Percentiles rank a stretch among this genome's conserved stretches.
Evolutionary conservation across 1,284 basidiomycete genomes (phyloP).

Genomic region (Leccinum griseonigrum): DNA sequence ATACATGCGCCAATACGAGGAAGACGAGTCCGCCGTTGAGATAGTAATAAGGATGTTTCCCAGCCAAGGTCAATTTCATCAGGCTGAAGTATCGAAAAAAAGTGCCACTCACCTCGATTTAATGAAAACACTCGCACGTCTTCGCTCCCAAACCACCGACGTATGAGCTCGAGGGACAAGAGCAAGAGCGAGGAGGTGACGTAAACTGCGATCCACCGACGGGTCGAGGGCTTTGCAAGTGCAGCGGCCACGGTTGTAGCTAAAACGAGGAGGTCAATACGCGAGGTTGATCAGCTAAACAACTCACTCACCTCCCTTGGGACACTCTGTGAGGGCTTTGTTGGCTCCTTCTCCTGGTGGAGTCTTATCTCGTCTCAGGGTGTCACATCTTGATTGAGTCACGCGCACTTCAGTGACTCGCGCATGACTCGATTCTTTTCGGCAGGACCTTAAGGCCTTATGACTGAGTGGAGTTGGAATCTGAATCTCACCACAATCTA

Average conservation of each 20-base stretch:
- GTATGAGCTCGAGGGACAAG: conserved; percentile 41
- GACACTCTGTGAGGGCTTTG: too few relatives aligned
- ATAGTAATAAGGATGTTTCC: conserved; percentile 70
- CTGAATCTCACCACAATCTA: too few relatives aligned
- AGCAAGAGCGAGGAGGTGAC: conserved; percentile 42
- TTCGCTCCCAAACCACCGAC: conserved; percentile 28
- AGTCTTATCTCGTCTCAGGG: too few relatives aligned
- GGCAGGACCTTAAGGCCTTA: too few relatives aligned
- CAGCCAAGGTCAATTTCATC: conserved; percentile 24
- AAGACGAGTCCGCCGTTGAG: conserved; percentile 66
- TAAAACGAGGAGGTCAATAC: conserved; percentile 24
- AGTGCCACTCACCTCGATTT: conserved; percentile 54
- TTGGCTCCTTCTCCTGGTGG: too few relatives aligned
- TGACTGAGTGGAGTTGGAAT: too few relatives aligned
- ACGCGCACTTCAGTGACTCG: too few relatives aligned
- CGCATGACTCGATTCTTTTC: too few relatives aligned
- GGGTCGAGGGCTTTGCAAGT: conserved; percentile 45
- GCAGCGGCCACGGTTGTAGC: conserved; percentile 45
- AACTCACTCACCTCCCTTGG: conserved; percentile 46
- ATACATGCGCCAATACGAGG: conserved; percentile 52
- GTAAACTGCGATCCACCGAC: conserved; percentile 43
- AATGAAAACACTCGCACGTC: conserved; percentile 52
- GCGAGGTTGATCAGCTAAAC: neutral
- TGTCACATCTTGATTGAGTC: too few relatives aligned
- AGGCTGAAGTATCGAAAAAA: neutral